Evolutionary conservation across 2,329 filamentous ascomycete species (phyloP), one percentile per base, ranked within the genome.

Genomic region (Truncatella angustata): DNA sequence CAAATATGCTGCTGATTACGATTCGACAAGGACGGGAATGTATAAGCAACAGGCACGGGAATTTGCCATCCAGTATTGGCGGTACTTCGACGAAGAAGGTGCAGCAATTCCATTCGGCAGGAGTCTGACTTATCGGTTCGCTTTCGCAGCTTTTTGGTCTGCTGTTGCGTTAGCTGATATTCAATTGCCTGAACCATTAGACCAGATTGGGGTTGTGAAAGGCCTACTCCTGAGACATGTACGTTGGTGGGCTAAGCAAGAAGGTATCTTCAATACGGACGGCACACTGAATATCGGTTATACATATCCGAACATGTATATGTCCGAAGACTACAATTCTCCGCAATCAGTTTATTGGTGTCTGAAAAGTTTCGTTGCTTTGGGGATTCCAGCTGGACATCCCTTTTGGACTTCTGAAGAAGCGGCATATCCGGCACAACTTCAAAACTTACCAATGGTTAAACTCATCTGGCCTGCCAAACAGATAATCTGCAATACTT

Each of bases 261-360:
- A 68, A 0, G 67, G 76, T 42, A 73, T 79, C 2, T 81, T 81
- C 60, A 66, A 74, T 45, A 32, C 67, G 0, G 77, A 81, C 51
- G 77, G 77, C 0, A 78, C 76, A 0, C 39, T 81, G 16, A 79
- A 72, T 2, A 77, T 80, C 32, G 78, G 60, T 4, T 64, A 56
- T 54, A 37, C 58, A 5, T 65, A 66, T 40, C 58, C 63, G 9
- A 81, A 81, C 55, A 79, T 80, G 73, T 81, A 75, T 57, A 72
- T 82, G 70, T 67, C 69, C 32, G 79, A 82, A 58, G 75, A 80
- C 55, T 82, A 82, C 61, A 82, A 82, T 58, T 82, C 79, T 2
- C 77, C 79, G 0, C 79, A 82, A 54, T 81, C 78, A 0, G 68
- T 72, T 0, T 82, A 81, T 57, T 82, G 79, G 79, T 73, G 71